These are phyloP conservation scores for Leishmania aethiopica DNA, from an alignment of 208 protist species.

Conservation along the genomic window DNA sequence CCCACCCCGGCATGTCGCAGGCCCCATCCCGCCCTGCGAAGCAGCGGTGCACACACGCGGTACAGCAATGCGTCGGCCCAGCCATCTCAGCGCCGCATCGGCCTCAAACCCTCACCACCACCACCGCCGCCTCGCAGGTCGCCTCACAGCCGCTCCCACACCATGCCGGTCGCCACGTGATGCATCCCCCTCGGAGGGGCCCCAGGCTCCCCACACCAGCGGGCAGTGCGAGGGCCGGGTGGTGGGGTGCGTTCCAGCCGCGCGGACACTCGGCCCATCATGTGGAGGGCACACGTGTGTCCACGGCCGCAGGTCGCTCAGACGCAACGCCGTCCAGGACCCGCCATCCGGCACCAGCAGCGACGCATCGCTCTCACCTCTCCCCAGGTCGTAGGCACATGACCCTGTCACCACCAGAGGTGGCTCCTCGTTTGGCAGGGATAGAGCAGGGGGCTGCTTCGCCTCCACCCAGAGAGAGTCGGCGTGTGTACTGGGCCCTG, in stretches of 20 bases:
- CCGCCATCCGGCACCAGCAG: neutral
- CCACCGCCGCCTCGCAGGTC: neutral
- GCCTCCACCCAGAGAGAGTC: neutral
- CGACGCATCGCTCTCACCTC: neutral
- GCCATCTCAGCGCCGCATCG: neutral
- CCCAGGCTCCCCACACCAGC: neutral
- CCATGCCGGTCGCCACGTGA: neutral
- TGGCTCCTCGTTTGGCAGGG: neutral
- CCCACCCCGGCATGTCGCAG: neutral
- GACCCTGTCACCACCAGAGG: neutral
- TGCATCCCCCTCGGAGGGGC: too few relatives aligned
- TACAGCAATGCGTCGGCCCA: neutral
- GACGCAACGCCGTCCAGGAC: neutral
- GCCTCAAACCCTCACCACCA: neutral
- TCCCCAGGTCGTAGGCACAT: neutral
- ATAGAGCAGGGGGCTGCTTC: neutral
- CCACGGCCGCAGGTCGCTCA: neutral
- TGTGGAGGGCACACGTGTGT: neutral
- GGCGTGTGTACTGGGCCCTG: neutral
- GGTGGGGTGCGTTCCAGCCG: neutral
- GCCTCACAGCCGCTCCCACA: neutral
- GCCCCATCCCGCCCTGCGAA: neutral
- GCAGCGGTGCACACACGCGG: neutral
- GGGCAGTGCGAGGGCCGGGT: neutral
- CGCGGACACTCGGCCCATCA: neutral